These are phyloP conservation scores for Dendrothele bispora DNA, from an alignment of 768 basidiomycete genomes.

Conservation along the genomic window DNA sequence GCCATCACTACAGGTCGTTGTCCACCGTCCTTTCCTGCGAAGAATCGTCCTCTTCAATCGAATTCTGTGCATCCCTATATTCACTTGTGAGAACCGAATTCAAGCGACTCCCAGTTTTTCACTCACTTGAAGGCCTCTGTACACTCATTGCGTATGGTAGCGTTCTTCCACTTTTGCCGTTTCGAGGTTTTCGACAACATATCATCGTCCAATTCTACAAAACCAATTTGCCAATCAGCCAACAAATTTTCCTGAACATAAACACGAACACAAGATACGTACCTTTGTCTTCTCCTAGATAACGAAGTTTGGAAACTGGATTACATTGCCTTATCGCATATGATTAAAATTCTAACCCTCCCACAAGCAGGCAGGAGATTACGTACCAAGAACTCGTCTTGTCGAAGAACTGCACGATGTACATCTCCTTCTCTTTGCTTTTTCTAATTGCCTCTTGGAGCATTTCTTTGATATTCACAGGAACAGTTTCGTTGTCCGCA, in stretches of 20 bases:
- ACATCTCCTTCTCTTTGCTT: slow-evolving; percentile 37
- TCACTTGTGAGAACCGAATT: not conserved
- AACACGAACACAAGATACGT: slow-evolving; percentile 18
- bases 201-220: slow-evolving; percentile 63
- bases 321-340: slow-evolving; percentile 59
- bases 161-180: slow-evolving; percentile 62
- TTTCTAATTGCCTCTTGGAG: slow-evolving; percentile 27
- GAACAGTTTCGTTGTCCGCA: slow-evolving; percentile 58
- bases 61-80: too few species aligned
- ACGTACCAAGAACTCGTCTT: slow-evolving; percentile 60
- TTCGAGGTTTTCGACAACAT: slow-evolving; percentile 52
- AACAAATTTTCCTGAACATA: not conserved
- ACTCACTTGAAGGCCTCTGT: slow-evolving; percentile 63
- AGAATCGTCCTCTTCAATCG: too few species aligned
- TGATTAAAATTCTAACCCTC: slow-evolving; percentile 4
- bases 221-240: not conserved
- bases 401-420: slow-evolving; percentile 80
- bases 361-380: not conserved
- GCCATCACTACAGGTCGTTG: too few species aligned
- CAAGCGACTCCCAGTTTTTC: too few species aligned
- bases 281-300: slow-evolving; percentile 74
- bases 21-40: too few species aligned
- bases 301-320: slow-evolving; percentile 49
- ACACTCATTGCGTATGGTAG: slow-evolving; percentile 51
- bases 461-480: slow-evolving; percentile 31